Conservation (phyloP, 2,329 filamentous ascomycete species). For the Calonectria hongkongensis region DNA sequence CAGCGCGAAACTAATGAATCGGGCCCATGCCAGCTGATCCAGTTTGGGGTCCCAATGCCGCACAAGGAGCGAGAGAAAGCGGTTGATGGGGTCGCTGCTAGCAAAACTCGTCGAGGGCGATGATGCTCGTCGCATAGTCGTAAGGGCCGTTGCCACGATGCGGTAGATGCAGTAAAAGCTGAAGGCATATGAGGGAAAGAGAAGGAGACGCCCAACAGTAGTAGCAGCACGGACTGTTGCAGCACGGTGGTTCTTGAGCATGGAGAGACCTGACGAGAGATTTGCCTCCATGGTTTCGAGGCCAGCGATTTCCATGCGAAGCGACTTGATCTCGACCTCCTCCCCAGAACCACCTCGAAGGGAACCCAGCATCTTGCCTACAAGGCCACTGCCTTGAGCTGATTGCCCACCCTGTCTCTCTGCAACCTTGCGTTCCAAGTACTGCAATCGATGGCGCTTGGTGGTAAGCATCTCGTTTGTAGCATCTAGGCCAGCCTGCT, state of each 20-base stretch:
- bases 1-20: conserved; percentile 88
- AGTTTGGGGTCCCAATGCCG: conserved; percentile 90
- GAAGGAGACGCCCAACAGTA: conserved; percentile 77
- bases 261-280: conserved; percentile 78
- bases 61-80: conserved; percentile 85
- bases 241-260: conserved; percentile 78
- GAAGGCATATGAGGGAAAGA: conserved; percentile 80
- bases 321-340: conserved; percentile 73
- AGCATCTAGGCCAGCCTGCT: conserved; percentile 85
- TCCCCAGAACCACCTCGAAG: conserved; percentile 79
- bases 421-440: conserved; percentile 78
- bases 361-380: conserved; percentile 84
- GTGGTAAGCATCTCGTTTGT: conserved; percentile 86
- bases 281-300: conserved; percentile 87
- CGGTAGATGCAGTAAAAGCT: conserved; percentile 90
- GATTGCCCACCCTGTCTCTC: conserved; percentile 54
- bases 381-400: conserved; percentile 70
- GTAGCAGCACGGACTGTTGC: conserved; percentile 82
- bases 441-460: conserved; percentile 83
- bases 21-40: conserved; percentile 88
- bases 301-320: conserved; percentile 86
- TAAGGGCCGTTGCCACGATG: conserved; percentile 82
- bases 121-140: conserved; percentile 76
- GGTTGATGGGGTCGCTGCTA: conserved; percentile 87
- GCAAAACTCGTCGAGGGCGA: conserved; percentile 72